These are phyloP conservation scores for Phytophthora nicotianae DNA, from an alignment of 352 stramenopile genomes.

Conservation along the genomic window DNA sequence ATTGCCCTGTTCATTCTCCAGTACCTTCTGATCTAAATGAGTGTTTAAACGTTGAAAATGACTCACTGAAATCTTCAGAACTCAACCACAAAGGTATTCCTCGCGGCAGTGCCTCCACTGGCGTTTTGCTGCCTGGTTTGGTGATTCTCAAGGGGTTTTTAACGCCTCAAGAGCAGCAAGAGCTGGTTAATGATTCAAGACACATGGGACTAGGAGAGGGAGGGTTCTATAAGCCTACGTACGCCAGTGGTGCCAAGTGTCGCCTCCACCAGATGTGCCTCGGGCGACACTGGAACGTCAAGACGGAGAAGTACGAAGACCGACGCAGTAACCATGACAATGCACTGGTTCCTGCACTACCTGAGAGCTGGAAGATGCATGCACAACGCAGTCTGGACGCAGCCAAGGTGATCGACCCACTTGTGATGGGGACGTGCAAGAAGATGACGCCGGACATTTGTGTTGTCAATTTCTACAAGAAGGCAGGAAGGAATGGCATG, in stretches of 20 bases:
- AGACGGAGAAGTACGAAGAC: constrained; percentile 70
- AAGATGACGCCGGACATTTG: constrained; percentile 64
- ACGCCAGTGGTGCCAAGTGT: constrained; percentile 73
- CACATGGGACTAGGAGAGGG: constrained; percentile 47
- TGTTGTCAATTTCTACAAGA: constrained; percentile 83
- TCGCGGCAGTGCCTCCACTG: constrained; percentile 25
- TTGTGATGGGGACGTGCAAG: constrained; percentile 54
- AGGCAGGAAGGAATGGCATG: constrained; percentile 73
- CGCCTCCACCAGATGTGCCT: constrained; percentile 79
- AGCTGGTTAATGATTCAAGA: constrained; percentile 57
- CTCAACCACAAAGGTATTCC: constrained; percentile 8
- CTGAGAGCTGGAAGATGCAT: constrained; percentile 37
- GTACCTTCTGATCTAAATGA: not conserved
- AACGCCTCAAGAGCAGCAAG: constrained; percentile 52
- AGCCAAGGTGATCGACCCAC: constrained; percentile 40
- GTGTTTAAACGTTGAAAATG: constrained; percentile 20
- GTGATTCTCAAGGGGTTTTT: constrained; percentile 68
- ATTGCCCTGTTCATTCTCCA: not conserved
- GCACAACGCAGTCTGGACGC: constrained; percentile 44
- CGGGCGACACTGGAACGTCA: constrained; percentile 72
- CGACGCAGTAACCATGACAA: constrained; percentile 62
- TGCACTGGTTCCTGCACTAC: constrained; percentile 40
- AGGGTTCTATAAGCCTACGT: constrained; percentile 73
- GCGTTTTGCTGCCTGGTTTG: constrained; percentile 60
- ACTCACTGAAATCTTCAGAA: constrained; percentile 1